Base-by-base conservation (phyloP, 768 basidiomycete species). In the Dendrothele bispora region DNA sequence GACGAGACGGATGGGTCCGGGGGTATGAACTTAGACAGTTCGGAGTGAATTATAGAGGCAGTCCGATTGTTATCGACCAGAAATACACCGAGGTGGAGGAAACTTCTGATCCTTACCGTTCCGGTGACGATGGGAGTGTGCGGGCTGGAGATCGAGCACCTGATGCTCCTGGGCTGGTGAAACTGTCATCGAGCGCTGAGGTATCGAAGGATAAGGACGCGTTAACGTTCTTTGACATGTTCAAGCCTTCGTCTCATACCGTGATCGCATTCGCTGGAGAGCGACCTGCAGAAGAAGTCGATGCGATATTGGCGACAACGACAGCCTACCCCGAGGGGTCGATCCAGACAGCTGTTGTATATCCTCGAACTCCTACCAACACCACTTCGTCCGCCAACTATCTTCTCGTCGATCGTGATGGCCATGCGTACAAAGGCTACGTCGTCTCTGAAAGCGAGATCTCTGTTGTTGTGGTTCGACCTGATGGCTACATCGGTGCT, bases 91-190 rank as follows among this genome's bases (percentile, higher is more conserved):
- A n/a, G 26, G 27, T 21, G 14, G 25, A 37, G 6, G 43, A 52
- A 12, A 6, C 11, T 4, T 24, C 43, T 5, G 58, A 63, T 20
- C 60, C 63, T 7, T 60, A 60, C 32, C 61, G 61, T 12, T 50
- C 49, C 5, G 49, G 51, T 17, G 47, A 48, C 4, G 64, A 68
- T 36, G 61, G 55, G 0, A 53, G 46, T 10, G 34, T 75, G 4
- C 54, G 60, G 1, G 76, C 74, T 4, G 75, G 75, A 1, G 75
- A 78, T 53, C 62, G 75, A 28, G 73, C 73, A 7, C 73, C 73
- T 0, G 73, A 76, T 48, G 72, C 74, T 2, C 60, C 72, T 0
- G 64, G 50, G 11, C 55, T 74, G 18, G 47, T 64, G 2, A 48
- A 63, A n/a, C 45, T 52, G 7, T 47, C 49, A 24, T 50, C 54